Evolutionary conservation across 2,329 filamentous ascomycete genomes (phyloP), one percentile per base, ranked within the genome.

Genomic region (Pestalotiopsis sp.): DNA sequence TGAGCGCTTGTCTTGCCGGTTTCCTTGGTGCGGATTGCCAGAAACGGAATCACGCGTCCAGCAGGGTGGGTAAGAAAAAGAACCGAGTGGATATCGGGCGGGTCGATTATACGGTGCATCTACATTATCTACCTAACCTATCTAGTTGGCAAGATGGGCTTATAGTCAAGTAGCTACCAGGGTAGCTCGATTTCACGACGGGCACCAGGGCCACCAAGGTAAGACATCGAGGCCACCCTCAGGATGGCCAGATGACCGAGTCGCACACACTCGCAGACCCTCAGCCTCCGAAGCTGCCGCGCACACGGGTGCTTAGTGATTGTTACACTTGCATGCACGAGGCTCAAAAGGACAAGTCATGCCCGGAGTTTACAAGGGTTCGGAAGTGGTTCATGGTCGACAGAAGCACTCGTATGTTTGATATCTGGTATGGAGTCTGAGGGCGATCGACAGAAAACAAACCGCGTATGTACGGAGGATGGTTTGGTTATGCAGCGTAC

Each of bases 201-300:
- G 57, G 57, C 27, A 49, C n/a, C 31, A 20, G 62, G 23, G 31
- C 57, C 49, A 56, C 52, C 49, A 49, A 67, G 66, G 57, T 63
- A 63, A 67, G 66, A 67, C 66, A 67, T 62, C 14, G 57, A 67
- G 57, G 66, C 66, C 57, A 67, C 66, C 66, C 3, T 45, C 66
- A 38, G 38, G 36, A 20, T 6, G 65, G 23, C 17, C 65, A 45
- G 31, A 27, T 67, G 65, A 67, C 65, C 38, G 52, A 13, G 52
- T 67, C 38, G 56, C 58, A 49, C 39, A 36, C 56, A n/a, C 17
- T 27, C 31, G 31, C 31, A 36, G 31, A 36, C 31, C 31, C 56
- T 39, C 39, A 49, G 57, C 59, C 66, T 49, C 38, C 66, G 59
- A 67, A 67, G n/a, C 38, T 67, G 57, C 59, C 66, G 66, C 31